These are phyloP conservation scores for Chaetomium strumarium DNA, from an alignment of 2,329 filamentous ascomycete genomes.

Conservation along the genomic window DNA sequence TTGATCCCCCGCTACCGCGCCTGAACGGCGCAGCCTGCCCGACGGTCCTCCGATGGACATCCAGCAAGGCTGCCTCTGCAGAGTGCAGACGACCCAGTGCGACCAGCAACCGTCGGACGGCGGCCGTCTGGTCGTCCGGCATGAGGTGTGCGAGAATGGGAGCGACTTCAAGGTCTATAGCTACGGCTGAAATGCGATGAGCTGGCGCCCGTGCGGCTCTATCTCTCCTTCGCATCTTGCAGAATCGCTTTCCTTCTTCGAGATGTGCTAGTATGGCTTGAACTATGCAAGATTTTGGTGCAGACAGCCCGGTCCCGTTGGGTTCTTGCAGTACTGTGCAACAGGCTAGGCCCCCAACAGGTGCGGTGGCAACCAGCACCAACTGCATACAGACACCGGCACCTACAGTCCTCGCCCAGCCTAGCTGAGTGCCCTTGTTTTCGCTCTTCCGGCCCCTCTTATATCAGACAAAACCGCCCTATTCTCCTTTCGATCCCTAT, in stretches of 20 bases:
- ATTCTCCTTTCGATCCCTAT: slow-evolving; percentile 6
- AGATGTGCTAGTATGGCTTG: background rate
- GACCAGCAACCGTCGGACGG: background rate
- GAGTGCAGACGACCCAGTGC: slow-evolving; percentile 15
- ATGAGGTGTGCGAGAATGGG: too few relatives aligned
- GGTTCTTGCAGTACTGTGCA: slow-evolving; percentile 12
- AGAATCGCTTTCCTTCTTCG: background rate
- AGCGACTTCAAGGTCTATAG: too few relatives aligned
- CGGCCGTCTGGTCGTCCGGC: background rate
- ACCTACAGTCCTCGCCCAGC: slow-evolving; percentile 9
- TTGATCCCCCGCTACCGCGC: slow-evolving; percentile 1
- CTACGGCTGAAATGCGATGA: too few relatives aligned
- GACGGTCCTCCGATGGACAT: background rate
- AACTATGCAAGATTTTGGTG: background rate
- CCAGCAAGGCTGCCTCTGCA: slow-evolving; percentile 8
- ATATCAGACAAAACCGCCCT: slow-evolving; percentile 7
- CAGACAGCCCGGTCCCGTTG: background rate
- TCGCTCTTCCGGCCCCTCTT: slow-evolving; percentile 30
- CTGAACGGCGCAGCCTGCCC: slow-evolving; percentile 1
- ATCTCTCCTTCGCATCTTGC: background rate
- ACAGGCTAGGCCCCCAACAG: slow-evolving; percentile 12
- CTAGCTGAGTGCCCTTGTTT: slow-evolving; percentile 36
- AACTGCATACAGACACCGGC: slow-evolving; percentile 18
- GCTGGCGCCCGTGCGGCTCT: too few relatives aligned
- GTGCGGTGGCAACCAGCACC: slow-evolving; percentile 20